Base-by-base conservation (phyloP, 768 basidiomycete species). In the Chalciporus chontae region DNA sequence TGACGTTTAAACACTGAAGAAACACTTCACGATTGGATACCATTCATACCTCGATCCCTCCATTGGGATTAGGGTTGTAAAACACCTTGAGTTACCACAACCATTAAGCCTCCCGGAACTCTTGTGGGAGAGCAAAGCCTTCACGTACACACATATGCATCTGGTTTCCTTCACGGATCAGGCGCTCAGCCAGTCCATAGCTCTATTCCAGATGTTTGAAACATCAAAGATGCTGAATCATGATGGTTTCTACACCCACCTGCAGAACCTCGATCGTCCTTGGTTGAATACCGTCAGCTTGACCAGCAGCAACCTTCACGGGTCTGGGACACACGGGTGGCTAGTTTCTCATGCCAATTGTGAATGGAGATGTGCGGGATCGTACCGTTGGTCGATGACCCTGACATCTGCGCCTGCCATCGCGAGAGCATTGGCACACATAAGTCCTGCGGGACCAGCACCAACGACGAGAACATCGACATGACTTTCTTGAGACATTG, bases 131-230 rank as follows among this genome's bases (percentile, higher is more conserved):
- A 14, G 39, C 8, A 0, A 1, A 39, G 37, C 17, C 4, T 14
- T 34, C 3, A 70, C 80, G 51, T 63, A 88, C 87, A 45, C 79
- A 80, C 67, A 79, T 76, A 52, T 87, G 79, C 75, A 90, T 74
- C 43, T 86, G 84, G 50, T 80, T 81, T 5, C 80, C 86, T 57
- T 87, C 78, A 36, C 67, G 73, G 21, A 89, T 51, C 18, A 90
- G 59, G 3, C 78, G 74, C 15, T 87, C 82, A 0, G 78, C 84
- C 6, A 90, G 74, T 6, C 87, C 88, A 67, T 90, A 90, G 53
- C 87, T 90, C 87, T 90, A 15, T 37, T 45, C 11, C 8, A 23
- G 3, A 15, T 7, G 29, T 34, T 47, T 7, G 2, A 49, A 8
- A 26, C 4, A 7, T n/a, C 5, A 43, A 27, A 10, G 31, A 11